phyloP scores from a whole-genome alignment of 306 rosid species.

The Albizia julibrissin region DNA sequence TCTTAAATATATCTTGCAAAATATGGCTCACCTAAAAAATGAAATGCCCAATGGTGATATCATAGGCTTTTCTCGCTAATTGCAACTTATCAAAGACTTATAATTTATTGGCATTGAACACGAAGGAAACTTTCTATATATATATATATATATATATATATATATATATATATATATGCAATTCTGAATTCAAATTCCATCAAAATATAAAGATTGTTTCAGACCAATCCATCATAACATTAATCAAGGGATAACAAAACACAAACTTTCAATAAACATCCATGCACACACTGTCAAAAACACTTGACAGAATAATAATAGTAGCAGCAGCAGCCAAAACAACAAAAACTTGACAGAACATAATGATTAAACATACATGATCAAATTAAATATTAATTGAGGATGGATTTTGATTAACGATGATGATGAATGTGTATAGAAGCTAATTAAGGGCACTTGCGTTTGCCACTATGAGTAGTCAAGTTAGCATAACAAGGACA shows the following conservation, averaged over 20 bases:
- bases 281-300: not conserved
- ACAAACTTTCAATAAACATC: not conserved
- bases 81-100: no score
- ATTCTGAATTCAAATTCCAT: not conserved
- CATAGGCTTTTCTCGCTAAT: no score
- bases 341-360: not conserved
- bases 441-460: slow-evolving; percentile 63
- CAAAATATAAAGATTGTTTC: not conserved
- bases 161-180: no score
- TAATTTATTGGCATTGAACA: no score
- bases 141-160: no score
- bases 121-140: no score
- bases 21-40: no score
- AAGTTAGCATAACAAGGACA: slow-evolving; percentile 70
- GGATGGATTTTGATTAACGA: not conserved
- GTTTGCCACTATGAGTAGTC: slow-evolving; percentile 66
- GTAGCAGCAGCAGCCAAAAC: not conserved
- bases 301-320: not conserved
- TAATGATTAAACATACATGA: no score
- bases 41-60: no score
- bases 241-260: not conserved
- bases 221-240: not conserved
- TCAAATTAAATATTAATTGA: not conserved
- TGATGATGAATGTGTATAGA: not conserved
- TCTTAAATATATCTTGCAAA: no score